Evolutionary conservation across 768 basidiomycete genomes (phyloP).

Genomic region (Kwoniella dendrophila): DNA sequence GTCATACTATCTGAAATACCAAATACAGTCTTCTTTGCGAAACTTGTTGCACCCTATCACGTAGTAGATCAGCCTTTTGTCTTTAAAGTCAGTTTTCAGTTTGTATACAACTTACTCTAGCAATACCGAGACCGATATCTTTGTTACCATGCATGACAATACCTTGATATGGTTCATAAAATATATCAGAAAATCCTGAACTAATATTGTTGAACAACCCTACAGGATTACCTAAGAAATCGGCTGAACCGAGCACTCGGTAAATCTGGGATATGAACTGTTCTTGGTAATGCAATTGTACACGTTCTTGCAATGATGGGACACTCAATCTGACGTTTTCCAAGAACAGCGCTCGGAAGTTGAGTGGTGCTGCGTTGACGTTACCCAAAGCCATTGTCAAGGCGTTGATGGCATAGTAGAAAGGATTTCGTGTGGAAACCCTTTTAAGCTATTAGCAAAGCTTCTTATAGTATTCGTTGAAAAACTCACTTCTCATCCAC

Average conservation of each 20-base stretch:
- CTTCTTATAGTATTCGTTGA: background rate
- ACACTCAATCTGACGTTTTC: constrained; percentile 88
- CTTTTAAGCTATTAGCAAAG: constrained; percentile 18
- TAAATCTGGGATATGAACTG: constrained; percentile 92
- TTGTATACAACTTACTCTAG: constrained; percentile 66
- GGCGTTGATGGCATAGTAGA: constrained; percentile 90
- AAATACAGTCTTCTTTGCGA: constrained; percentile 98
- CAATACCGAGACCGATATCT: constrained; percentile 90
- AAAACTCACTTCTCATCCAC: constrained; percentile 82
- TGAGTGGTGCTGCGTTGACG: constrained; percentile 90
- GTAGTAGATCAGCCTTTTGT: constrained; percentile 20
- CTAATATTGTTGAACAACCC: constrained; percentile 98
- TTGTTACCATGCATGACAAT: constrained; percentile 95
- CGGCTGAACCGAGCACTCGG: constrained; percentile 94
- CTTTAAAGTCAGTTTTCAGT: background rate
- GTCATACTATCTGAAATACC: constrained; percentile 93
- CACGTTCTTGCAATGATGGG: constrained; percentile 79
- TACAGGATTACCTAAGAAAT: constrained; percentile 77
- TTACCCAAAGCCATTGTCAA: constrained; percentile 97
- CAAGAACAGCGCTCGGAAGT: constrained; percentile 89
- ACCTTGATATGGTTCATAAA: constrained; percentile 97
- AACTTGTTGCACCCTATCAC: constrained; percentile 88
- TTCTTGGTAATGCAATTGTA: constrained; percentile 88
- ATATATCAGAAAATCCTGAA: constrained; percentile 95
- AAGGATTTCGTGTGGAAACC: constrained; percentile 69